Conservation (phyloP, 164 flowering plant species). For the Magnolia officinalis region DNA sequence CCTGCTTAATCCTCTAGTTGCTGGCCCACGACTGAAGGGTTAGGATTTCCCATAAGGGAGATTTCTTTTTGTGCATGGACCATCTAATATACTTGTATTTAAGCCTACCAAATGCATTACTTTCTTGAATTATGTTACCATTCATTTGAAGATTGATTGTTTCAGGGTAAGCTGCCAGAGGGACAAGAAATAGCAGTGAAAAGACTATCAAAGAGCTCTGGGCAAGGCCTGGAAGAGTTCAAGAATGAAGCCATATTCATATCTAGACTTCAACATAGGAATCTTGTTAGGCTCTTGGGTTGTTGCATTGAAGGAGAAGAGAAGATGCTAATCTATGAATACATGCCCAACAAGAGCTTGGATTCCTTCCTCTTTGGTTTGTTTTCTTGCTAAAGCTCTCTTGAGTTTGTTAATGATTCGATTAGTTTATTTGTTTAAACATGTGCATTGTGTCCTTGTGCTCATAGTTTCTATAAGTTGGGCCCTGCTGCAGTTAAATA, state of each 20-base stretch:
- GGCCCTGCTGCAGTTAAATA: too few species aligned
- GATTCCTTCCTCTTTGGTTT: slow-evolving; percentile 29
- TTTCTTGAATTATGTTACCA: background rate
- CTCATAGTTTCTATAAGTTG: too few species aligned
- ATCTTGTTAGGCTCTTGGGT: slow-evolving; percentile 39
- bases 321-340: slow-evolving; percentile 40
- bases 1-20: too few species aligned
- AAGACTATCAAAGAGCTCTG: slow-evolving; percentile 30
- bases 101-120: too few species aligned
- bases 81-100: too few species aligned
- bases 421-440: too few species aligned
- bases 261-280: slow-evolving; percentile 42
- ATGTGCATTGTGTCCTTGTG: too few species aligned
- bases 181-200: slow-evolving; percentile 42
- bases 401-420: background rate
- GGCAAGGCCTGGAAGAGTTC: slow-evolving; percentile 36
- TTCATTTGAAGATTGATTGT: background rate
- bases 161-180: slow-evolving; percentile 29
- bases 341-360: slow-evolving; percentile 32
- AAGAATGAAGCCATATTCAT: slow-evolving; percentile 32
- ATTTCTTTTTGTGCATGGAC: too few species aligned
- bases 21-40: too few species aligned
- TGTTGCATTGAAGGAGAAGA: slow-evolving; percentile 35
- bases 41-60: too few species aligned
- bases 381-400: background rate